Base-by-base conservation (phyloP, 2,329 filamentous ascomycete species). In the Magnaporthiopsis rhizophila region DNA sequence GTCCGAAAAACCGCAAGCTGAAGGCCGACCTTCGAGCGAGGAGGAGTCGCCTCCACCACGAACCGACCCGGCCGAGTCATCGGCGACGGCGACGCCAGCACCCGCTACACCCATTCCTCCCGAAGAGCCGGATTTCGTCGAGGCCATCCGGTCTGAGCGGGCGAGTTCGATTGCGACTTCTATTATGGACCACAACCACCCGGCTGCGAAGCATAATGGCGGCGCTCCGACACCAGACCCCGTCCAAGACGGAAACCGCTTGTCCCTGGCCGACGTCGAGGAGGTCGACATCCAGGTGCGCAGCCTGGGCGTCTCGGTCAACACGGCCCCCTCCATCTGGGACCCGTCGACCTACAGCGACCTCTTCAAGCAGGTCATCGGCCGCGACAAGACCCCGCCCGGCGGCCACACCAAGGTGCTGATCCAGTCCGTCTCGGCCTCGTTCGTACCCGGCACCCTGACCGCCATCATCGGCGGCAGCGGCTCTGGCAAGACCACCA, bases 391-490 rank as follows among this genome's bases (percentile, higher is more conserved):
- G 65, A 70, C 62, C 61, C 65, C 64, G 61, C 64, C 36, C 65
- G 70, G 66, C 62, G 38, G 75, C 67, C 78, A 75, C 5, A 74
- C 75, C 65, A 85, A 85, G 70, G 74, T 77, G 7, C 83, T 92
- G 13, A 76, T 92, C 12, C 78, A 86, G 63, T 82, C 83, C 36
- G 83, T 92, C 59, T 83, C 83, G 67, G 88, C 88, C 2, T 81
- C 85, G 30, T 82, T 92, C 72, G 79, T 80, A 3, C 81, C 84
- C 9, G 88, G 89, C 3, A 88, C 85, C 3, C 74, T 93, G 57
- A 91, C 89, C 0, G 89, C 89, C 11, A 91, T 96, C 1, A 91
- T 95, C 81, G 92, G 92, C 64, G 89, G 89, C 1, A 91, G 86
- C 4, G 90, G 90, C 58, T 91, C 92, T 11, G 92, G 91, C 15